These are phyloP conservation scores for Enterocytospora artemiae DNA, from an alignment of 371 early-diverging fungal genomes.

Conservation along the genomic window DNA sequence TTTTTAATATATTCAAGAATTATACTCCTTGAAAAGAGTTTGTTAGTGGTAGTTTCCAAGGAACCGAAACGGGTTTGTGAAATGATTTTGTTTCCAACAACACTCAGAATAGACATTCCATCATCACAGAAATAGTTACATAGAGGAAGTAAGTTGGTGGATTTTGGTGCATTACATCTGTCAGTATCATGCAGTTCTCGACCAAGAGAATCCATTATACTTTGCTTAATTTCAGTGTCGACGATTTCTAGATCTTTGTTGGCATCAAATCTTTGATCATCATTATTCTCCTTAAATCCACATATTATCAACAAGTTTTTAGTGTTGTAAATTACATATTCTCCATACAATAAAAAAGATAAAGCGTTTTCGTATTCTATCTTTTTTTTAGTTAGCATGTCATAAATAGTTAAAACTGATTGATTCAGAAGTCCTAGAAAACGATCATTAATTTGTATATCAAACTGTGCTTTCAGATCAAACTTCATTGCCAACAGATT, in stretches of 20 bases:
- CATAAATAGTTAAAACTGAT: not conserved
- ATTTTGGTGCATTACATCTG: not conserved
- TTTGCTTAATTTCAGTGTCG: not conserved
- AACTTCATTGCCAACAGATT: too few species aligned
- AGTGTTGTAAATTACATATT: too few species aligned
- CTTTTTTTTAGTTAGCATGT: not conserved
- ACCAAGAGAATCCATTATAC: not conserved
- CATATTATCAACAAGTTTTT: too few species aligned
- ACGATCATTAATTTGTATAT: too few species aligned
- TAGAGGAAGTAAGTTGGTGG: not conserved
- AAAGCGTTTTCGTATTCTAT: too few species aligned
- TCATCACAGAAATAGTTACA: too few species aligned
- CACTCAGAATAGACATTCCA: not conserved
- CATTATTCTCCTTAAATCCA: not conserved
- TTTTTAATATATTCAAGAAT: not conserved
- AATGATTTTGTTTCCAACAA: not conserved
- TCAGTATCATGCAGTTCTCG: not conserved
- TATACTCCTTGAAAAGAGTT: not conserved
- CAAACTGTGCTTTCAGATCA: too few species aligned
- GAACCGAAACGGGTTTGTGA: not conserved
- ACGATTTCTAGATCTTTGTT: not conserved
- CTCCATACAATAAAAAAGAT: too few species aligned
- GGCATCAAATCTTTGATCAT: not conserved
- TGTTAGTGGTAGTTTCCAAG: slow-evolving; percentile 3
- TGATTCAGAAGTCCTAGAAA: too few species aligned